Percentiles rank a stretch among this genome's conserved stretches.
These are phyloP conservation scores for Cnidoscolus chayamansa DNA, from an alignment of 441 rosid species.

Conservation along the genomic window DNA sequence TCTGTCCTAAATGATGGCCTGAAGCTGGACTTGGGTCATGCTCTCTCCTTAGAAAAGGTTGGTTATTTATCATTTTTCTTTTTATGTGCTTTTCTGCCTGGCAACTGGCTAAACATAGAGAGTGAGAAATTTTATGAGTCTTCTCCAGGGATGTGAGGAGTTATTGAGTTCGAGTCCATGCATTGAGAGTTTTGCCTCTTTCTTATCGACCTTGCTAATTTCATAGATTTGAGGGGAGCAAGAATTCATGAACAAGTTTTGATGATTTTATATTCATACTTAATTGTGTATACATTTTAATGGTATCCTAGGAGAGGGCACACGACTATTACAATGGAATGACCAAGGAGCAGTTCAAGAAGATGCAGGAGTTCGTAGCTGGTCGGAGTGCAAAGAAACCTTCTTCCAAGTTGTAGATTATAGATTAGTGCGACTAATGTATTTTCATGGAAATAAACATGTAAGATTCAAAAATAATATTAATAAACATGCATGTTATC, in stretches of 20 bases:
- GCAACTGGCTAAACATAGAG: no score
- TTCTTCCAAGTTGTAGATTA: constrained; percentile 56
- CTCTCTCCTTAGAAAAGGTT: constrained; percentile 81
- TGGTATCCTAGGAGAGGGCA: constrained; percentile 61
- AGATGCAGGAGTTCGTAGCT: constrained; percentile 88
- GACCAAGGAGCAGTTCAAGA: constrained; percentile 86
- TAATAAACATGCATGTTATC: background rate
- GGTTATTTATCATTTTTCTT: background rate
- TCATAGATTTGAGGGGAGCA: no score
- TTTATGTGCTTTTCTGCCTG: no score
- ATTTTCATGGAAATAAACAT: background rate
- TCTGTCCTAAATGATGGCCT: constrained; percentile 75
- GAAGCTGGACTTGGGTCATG: constrained; percentile 64
- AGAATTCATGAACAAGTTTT: no score
- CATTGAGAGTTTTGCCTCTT: background rate
- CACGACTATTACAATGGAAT: constrained; percentile 69
- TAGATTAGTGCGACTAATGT: background rate
- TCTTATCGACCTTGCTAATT: background rate
- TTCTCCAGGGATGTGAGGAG: no score
- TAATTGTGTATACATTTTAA: background rate
- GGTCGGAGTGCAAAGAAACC: constrained; percentile 60
- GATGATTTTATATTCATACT: no score
- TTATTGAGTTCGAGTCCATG: no score
- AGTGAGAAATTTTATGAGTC: background rate
- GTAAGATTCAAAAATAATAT: no score